Evolutionary conservation across 306 rosid species (phyloP), one percentile per base, ranked within the genome.

Genomic region (Vigna reflexopilosa): DNA sequence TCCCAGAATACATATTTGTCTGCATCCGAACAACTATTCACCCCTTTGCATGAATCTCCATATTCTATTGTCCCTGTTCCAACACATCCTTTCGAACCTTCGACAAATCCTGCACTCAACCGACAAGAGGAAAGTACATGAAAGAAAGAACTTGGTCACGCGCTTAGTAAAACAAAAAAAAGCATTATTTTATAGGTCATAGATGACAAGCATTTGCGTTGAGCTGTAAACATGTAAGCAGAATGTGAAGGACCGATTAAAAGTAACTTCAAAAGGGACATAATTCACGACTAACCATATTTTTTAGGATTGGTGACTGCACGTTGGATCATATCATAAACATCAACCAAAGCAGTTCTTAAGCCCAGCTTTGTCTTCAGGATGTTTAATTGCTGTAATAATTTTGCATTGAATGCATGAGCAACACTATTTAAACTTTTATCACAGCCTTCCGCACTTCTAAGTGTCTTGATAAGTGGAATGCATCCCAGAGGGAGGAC

Each of bases 1-100:
- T 92, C 97, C 97, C 97, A 92, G 83, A 88, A 92, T 12, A 87
- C 81, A 7, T 87, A 92, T 49, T 84, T 82, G 65, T 70, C n/a
- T 32, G 96, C 84, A 71, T 92, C 84, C 9, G 26, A 30, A 74
- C 95, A 92, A 1, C 89, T 88, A 6, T 49, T 56, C 62, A 85
- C 6, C 4, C 90, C 97, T 77, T 57, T 88, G 90, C 97, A 92
- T 17, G 93, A 81, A 45, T 81, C 90, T 0, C 85, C 97, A 15
- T 83, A 88, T 58, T 92, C 97, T 55, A 80, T 19, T 38, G 81
- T 59, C 52, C 97, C 97, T 9, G 88, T 86, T 65, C 97, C 96
- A 42, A 93, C 90, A 54, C 96, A 92, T 54, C 96, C 97, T 74
- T 87, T 90, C 20, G 88, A 73, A 5, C 82, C 83, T 76, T 88